A percentile compares a stretch with the other conserved stretches of the same genome.
Conservation (phyloP, 345 rosid species). For the Sisymbrium irio region DNA sequence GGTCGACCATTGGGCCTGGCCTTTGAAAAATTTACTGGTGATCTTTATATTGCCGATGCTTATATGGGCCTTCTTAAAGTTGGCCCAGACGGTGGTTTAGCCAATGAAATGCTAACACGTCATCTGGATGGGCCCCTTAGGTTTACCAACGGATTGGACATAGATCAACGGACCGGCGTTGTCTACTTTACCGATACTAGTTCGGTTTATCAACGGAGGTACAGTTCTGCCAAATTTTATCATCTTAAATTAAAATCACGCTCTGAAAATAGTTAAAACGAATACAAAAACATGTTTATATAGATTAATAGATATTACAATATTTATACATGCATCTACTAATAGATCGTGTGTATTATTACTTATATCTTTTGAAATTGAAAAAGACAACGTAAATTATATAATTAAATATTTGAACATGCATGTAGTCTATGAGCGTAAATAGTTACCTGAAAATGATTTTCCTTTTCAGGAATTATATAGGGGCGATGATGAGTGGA, state of each 20-base stretch:
- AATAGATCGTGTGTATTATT: background rate
- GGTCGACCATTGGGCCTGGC: constrained; percentile 80
- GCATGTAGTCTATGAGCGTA: background rate
- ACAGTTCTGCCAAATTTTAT: background rate
- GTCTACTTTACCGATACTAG: constrained; percentile 80
- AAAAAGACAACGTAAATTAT: background rate
- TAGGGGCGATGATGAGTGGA: constrained; percentile 39
- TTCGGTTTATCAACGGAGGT: constrained; percentile 63
- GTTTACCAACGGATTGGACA: constrained; percentile 61
- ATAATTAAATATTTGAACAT: background rate
- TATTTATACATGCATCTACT: background rate
- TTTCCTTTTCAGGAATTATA: constrained; percentile 56
- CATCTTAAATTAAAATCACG: background rate
- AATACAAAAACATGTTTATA: too few species aligned
- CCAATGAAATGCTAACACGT: constrained; percentile 45
- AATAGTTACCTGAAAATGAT: too few species aligned
- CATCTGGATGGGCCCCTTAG: constrained; percentile 42
- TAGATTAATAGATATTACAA: too few species aligned
- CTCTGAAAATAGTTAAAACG: background rate
- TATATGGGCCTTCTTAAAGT: constrained; percentile 78
- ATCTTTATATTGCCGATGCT: constrained; percentile 76
- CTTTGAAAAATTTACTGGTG: constrained; percentile 50
- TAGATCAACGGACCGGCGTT: constrained; percentile 51
- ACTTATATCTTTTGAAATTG: too few species aligned
- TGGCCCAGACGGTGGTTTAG: constrained; percentile 70